Base-by-base conservation (phyloP, 139 green algal species). In the Closterium sp. region DNA sequence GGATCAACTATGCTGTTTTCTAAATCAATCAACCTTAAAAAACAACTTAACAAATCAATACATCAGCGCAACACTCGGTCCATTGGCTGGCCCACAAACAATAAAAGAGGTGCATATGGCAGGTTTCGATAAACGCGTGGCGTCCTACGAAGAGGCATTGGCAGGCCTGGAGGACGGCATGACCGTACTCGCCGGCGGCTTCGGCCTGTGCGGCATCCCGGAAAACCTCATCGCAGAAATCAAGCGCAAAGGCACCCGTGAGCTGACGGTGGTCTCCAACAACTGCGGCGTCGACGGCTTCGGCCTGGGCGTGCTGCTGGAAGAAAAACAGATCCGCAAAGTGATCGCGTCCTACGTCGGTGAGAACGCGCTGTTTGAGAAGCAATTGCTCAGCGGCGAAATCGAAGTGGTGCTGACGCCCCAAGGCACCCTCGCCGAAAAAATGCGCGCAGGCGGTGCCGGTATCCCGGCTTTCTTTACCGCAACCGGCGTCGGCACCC, bases 391-490 rank as follows among this genome's bases (percentile, higher is more conserved):
- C 83, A 34, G 23, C 21, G 83, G 83, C 30, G 83, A 87, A 32
- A 16, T 87, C 8, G 83, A 87, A 87, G 83, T 87, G 83, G 83
- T 34, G 16, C 83, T 87, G 83, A 87, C 21, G 8, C 83, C 83
- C 8, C 83, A 87, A 28, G 83, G 83, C 12, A 87, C 83, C 83
- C 28, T 87, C 21, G 83, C 83, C 8, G 21, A 19, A 19, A 19
- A 30, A 8, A 30, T 87, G 8, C 21, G 91, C 93, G 33, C 92
- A 87, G 36, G 69, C 88, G 85, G 85, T 28, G 31, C 31, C 30
- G 85, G 85, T 28, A 88, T 88, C 30, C 85, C 85, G 30, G 85
- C 85, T 10, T 88, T 88, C 31, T 88, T 66, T 31, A 88, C 85
- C 6, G 7, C 30, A 25, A 43, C 85, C 21, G 85, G 85, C 6